phyloP scores from a whole-genome alignment of 1,284 basidiomycete species.

The Clitocybe nebularis region DNA sequence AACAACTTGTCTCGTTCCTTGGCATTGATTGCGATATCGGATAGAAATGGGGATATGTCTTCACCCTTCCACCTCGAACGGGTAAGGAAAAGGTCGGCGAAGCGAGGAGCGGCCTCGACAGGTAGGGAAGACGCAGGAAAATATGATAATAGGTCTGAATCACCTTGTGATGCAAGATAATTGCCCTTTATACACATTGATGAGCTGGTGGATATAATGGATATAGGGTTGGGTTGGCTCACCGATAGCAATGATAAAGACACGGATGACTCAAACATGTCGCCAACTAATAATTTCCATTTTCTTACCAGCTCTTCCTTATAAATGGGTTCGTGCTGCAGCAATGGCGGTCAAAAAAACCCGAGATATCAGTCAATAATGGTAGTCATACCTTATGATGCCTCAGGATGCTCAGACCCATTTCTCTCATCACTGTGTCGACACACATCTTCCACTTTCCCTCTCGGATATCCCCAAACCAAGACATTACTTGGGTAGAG shows the following conservation, averaged over 20 bases:
- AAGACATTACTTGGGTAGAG: constrained; percentile 65
- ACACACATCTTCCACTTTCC: constrained; percentile 65
- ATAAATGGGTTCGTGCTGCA: constrained; percentile 52
- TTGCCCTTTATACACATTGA: constrained; percentile 55
- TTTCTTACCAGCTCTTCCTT: constrained; percentile 53
- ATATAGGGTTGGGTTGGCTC: constrained; percentile 22
- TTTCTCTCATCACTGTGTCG: constrained; percentile 53
- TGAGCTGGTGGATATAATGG: neutral
- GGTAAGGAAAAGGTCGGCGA: constrained; percentile 80
- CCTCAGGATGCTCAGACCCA: constrained; percentile 70
- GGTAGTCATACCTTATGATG: constrained; percentile 49
- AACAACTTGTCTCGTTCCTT: constrained; percentile 86
- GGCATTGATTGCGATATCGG: constrained; percentile 73
- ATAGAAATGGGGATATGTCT: constrained; percentile 78
- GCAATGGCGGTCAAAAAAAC: neutral
- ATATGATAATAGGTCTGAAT: constrained; percentile 39
- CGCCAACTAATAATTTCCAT: constrained; percentile 74
- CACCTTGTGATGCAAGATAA: constrained; percentile 45
- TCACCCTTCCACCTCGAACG: constrained; percentile 72
- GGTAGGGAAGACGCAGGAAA: constrained; percentile 76
- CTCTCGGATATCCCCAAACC: constrained; percentile 68
- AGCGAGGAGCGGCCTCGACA: constrained; percentile 69
- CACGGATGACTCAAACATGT: constrained; percentile 61
- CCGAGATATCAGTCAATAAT: constrained; percentile 1
- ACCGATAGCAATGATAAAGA: constrained; percentile 66